These are phyloP conservation scores for Diplosphaera chodatii DNA, from an alignment of 139 green algal species.

Conservation along the genomic window DNA sequence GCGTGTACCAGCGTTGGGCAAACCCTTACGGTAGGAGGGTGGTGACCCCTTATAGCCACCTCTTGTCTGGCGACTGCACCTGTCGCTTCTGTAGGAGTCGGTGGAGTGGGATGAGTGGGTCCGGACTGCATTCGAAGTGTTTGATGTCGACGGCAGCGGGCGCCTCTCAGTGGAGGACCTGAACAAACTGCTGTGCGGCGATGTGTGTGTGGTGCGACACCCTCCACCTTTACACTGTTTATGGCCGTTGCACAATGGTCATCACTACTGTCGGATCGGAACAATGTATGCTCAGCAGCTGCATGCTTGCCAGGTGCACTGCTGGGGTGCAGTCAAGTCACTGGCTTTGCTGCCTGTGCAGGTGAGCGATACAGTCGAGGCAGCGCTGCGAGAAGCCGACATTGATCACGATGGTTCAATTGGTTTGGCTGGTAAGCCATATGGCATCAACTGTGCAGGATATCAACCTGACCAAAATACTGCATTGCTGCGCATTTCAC, in stretches of 20 bases:
- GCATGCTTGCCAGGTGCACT: too few relatives aligned
- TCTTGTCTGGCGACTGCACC: background rate
- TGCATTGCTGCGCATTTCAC: too few relatives aligned
- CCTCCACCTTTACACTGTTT: background rate
- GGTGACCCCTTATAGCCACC: too few relatives aligned
- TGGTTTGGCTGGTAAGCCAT: background rate
- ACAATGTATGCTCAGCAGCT: background rate
- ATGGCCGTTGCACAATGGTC: background rate
- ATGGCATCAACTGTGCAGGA: too few relatives aligned
- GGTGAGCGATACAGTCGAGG: constrained; percentile 40
- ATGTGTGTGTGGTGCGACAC: constrained; percentile 7
- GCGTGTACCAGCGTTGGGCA: too few relatives aligned
- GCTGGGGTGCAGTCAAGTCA: background rate
- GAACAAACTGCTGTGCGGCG: constrained; percentile 37
- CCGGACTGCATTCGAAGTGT: constrained; percentile 34
- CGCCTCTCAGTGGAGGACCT: constrained; percentile 42
- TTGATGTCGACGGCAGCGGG: constrained; percentile 44
- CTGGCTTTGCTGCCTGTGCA: background rate
- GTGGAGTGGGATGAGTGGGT: constrained; percentile 36
- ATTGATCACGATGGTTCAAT: constrained; percentile 30
- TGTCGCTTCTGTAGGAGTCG: background rate
- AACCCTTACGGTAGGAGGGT: too few relatives aligned
- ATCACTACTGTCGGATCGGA: background rate
- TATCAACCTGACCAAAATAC: too few relatives aligned
- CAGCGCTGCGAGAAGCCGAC: constrained; percentile 44